These are phyloP conservation scores for Allium sativum DNA, from an alignment of 106 monocot species.

Conservation along the genomic window DNA sequence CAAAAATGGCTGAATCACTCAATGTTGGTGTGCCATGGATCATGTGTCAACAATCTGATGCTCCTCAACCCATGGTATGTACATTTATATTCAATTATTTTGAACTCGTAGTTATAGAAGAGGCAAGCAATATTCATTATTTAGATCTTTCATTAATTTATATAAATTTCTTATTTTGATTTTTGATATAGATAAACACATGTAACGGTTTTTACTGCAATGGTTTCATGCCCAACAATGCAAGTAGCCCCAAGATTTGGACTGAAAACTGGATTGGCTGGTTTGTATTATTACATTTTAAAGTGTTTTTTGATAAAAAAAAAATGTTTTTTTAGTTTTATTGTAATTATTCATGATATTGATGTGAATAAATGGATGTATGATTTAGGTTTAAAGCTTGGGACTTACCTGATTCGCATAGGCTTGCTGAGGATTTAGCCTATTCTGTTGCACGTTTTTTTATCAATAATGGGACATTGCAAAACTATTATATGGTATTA, in stretches of 20 bases:
- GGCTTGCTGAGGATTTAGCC: constrained; percentile 40
- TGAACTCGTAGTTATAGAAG: too few species aligned
- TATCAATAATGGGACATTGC: constrained; percentile 17
- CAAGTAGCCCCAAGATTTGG: constrained; percentile 20
- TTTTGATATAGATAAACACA: constrained; percentile 20
- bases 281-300: constrained; percentile 5
- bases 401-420: constrained; percentile 15
- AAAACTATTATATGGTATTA: constrained; percentile 51
- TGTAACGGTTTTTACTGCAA: constrained; percentile 35
- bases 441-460: constrained; percentile 32
- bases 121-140: too few species aligned
- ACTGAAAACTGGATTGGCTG: constrained; percentile 35
- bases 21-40: constrained; percentile 30
- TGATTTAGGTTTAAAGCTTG: constrained; percentile 30
- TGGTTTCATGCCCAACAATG: constrained; percentile 11
- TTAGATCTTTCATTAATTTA: not conserved
- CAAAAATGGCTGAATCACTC: constrained; percentile 14
- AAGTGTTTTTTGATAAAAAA: not conserved
- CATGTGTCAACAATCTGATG: constrained; percentile 31
- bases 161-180: not conserved
- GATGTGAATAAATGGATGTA: too few species aligned
- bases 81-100: not conserved
- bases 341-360: not conserved
- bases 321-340: not conserved
- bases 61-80: constrained; percentile 24